Evolutionary conservation across 192 early-diverging fungal genomes (phyloP), one percentile per base, ranked within the genome.

Genomic region (Gaertneriomyces sp.): DNA sequence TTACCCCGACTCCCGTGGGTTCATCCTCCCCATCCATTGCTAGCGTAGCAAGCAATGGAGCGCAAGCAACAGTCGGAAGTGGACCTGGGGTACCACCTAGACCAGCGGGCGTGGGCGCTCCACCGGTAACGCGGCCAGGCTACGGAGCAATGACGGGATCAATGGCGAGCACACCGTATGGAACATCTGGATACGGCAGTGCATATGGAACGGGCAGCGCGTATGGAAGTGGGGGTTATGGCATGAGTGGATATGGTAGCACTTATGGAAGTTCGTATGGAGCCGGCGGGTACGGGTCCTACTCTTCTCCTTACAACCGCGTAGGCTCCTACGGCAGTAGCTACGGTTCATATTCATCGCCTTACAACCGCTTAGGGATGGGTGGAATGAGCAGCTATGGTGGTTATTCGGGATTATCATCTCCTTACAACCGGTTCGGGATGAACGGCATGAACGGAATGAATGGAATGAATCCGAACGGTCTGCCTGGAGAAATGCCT

Each of bases 341-440:
- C 68, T 71, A 71, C 40, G 66, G 66, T 14, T 60, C 57, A 1
- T 60, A 55, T 12, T 33, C 25, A 33, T 33, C 25, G 25, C 25
- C 25, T 33, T 63, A 78, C 53, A 73, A 74, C 41, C 60, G 75
- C 20, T 82, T 80, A 51, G 81, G 83, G 10, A 66, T 76, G 14
- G 83, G 86, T 12, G 72, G 61, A 56, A 64, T 60, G 25, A 64
- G 76, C 3, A 45, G 58, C 0, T 85, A 84, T 61, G 82, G 82
- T 6, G 71, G 81, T 6, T 86, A 85, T 42, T 81, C 84, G 12
- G 51, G 60, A 20, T 44, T 64, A 41, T 60, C 47, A 16, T 45
- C 39, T 40, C 45, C 58, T 39, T 14, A 46, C 40, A 64, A 50
- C 42, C 64, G 68, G 3, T 61, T 56, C 40, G 50, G 60, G 6